Base-by-base conservation (phyloP, 495 filamentous ascomycete species). In the Bryoglossum gracile region DNA sequence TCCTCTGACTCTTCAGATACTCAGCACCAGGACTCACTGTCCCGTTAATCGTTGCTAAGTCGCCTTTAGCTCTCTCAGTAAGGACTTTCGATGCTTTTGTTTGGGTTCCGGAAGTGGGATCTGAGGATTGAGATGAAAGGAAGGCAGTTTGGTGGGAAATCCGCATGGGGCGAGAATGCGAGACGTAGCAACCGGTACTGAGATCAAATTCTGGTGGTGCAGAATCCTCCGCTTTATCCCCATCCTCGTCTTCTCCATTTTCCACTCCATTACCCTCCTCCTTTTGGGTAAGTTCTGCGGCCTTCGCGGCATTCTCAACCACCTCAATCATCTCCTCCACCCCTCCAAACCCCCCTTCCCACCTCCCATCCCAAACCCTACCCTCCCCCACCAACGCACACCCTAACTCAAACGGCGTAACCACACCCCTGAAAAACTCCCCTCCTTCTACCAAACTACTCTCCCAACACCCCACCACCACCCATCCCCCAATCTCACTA, bases 391-490 rank as follows among this genome's bases (percentile, higher is more conserved):
- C 66, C 50, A 97, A 67, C 3, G 84, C 83, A 36, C 95, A 61
- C 28, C 77, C 78, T 19, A 97, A 67, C 74, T 97, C 92, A 60
- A 89, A 97, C 2, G 92, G 90, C 9, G 94, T 98, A 26, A 98
- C 77, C 3, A 97, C 77, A 1, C 88, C 87, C 60, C 76, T 82
- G 68, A 77, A 96, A 57, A 92, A 89, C 18, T 56, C 60, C 0
- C 65, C 66, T 2, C 51, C 35, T 9, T 87, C 88, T 54, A 84
- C 83, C 37, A 97, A 69, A 48, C 83, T 84, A 60, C 91, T 94
- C 65, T 98, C 92, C 92, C 94, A 97, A 67, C 92, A 98, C 8
- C 94, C 94, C 34, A 98, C 84, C 0, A 96, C 90, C 0, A 97
- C 89, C 92, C 92, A 98, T 11, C 86, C 94, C 16, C 86, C 90